Percentiles rank a stretch among this genome's conserved stretches.
Evolutionary conservation across 1,284 basidiomycete species (phyloP).

Genomic region (Bjerkandera adusta): DNA sequence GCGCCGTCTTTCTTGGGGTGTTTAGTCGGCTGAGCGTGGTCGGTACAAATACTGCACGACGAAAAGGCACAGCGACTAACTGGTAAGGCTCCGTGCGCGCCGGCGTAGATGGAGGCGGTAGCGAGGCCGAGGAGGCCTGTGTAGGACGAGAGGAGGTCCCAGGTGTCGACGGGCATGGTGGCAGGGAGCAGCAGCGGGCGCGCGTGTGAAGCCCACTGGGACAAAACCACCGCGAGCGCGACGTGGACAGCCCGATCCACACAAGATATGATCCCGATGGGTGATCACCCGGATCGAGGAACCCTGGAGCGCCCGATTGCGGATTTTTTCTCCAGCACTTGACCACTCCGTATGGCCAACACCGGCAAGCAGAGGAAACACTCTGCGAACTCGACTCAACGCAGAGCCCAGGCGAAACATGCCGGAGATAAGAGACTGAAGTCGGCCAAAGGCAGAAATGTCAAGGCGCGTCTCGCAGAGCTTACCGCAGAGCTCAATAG

Average conservation of each 20-base stretch:
- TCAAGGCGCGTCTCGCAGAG: constrained; percentile 8
- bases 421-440: constrained; percentile 10
- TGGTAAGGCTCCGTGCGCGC: constrained; percentile 65
- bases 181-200: neutral
- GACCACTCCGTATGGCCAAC: constrained; percentile 3
- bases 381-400: neutral
- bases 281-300: too few relatives aligned
- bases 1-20: constrained; percentile 20
- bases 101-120: constrained; percentile 59
- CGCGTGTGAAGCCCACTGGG: too few relatives aligned
- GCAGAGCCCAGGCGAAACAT: constrained; percentile 4
- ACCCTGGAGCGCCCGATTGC: neutral
- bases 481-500: constrained; percentile 15
- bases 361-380: constrained; percentile 8
- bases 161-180: constrained; percentile 35
- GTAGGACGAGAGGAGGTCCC: constrained; percentile 64
- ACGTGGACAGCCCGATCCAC: neutral
- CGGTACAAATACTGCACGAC: neutral
- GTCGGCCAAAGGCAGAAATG: constrained; percentile 2
- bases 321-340: neutral
- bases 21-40: constrained; percentile 25
- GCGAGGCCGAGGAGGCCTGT: constrained; percentile 65
- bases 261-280: constrained; percentile 6
- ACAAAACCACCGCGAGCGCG: neutral
- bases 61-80: constrained; percentile 40